Conservation (phyloP, 768 basidiomycete genomes). For the Inosperma sp. region DNA sequence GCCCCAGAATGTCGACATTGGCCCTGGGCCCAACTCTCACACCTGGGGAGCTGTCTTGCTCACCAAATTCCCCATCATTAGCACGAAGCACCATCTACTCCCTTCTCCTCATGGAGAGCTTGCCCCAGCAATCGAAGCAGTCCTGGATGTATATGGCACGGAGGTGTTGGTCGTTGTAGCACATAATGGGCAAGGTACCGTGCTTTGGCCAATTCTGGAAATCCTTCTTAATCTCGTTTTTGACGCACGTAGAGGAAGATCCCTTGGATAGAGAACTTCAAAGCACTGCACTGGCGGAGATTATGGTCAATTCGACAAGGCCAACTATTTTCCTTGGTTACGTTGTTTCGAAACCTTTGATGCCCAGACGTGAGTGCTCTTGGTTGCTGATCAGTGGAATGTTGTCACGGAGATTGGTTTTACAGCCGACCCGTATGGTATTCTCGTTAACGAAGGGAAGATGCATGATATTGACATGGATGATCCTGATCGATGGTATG, state of each 20-base stretch:
- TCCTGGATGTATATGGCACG: constrained; percentile 74
- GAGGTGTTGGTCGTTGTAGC: constrained; percentile 79
- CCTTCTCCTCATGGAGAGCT: constrained; percentile 85
- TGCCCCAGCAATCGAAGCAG: constrained; percentile 85
- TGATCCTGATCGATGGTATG: constrained; percentile 67
- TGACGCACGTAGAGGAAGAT: constrained; percentile 86
- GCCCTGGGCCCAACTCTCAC: constrained; percentile 83
- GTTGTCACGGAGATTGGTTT: not conserved
- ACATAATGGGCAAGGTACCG: constrained; percentile 84
- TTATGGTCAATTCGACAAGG: constrained; percentile 68
- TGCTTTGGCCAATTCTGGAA: not conserved
- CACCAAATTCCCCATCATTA: constrained; percentile 85
- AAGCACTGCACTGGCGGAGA: constrained; percentile 70
- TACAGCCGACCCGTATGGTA: constrained; percentile 69
- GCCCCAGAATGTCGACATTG: constrained; percentile 75
- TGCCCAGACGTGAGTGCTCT: constrained; percentile 49
- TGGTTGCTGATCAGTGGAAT: not conserved
- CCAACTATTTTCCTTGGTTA: constrained; percentile 82
- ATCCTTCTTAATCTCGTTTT: not conserved
- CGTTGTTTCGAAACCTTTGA: constrained; percentile 68
- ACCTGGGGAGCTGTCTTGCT: constrained; percentile 86
- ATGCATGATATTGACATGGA: constrained; percentile 77
- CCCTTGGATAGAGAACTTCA: constrained; percentile 85
- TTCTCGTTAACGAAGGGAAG: constrained; percentile 69
- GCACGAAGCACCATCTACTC: constrained; percentile 79